phyloP scores from a whole-genome alignment of 2,329 filamentous ascomycete genomes.

The Ophiostoma perfectum region DNA sequence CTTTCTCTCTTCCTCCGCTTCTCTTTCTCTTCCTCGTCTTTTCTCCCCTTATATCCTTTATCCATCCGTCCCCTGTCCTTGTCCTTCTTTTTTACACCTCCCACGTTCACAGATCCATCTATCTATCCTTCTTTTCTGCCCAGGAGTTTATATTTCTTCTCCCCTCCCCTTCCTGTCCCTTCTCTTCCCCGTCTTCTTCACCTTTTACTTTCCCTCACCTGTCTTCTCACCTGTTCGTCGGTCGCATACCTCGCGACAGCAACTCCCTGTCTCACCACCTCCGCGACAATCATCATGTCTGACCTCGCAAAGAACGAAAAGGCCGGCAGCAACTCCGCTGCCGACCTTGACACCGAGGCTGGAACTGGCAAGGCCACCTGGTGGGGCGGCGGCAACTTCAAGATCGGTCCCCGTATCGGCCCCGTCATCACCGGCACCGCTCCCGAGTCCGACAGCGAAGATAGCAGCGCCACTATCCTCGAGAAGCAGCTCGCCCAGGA shows the following conservation, averaged over 20 bases:
- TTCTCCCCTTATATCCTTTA: neutral
- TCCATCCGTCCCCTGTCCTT: neutral
- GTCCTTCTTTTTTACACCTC: slow-evolving; percentile 5
- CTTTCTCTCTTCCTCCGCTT: neutral
- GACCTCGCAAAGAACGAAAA: slow-evolving; percentile 18
- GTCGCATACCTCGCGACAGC: neutral
- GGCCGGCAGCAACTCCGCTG: neutral
- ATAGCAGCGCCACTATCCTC: slow-evolving; percentile 47
- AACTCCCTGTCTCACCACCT: neutral
- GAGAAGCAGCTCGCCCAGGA: slow-evolving; percentile 69
- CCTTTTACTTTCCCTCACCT: neutral
- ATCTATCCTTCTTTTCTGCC: neutral
- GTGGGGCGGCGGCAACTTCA: slow-evolving; percentile 38
- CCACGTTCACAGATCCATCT: neutral
- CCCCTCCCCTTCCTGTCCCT: neutral
- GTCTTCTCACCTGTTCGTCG: neutral
- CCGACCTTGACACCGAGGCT: slow-evolving; percentile 16
- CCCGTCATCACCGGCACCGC: slow-evolving; percentile 37
- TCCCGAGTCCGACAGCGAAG: slow-evolving; percentile 39
- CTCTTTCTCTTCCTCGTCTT: neutral
- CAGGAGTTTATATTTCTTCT: neutral
- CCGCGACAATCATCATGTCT: slow-evolving; percentile 24
- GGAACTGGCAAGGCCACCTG: slow-evolving; percentile 34
- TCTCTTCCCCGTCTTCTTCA: neutral
- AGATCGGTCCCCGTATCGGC: slow-evolving; percentile 49